These are phyloP conservation scores for Piper betle DNA, from an alignment of 164 flowering plant species.

Conservation along the genomic window DNA sequence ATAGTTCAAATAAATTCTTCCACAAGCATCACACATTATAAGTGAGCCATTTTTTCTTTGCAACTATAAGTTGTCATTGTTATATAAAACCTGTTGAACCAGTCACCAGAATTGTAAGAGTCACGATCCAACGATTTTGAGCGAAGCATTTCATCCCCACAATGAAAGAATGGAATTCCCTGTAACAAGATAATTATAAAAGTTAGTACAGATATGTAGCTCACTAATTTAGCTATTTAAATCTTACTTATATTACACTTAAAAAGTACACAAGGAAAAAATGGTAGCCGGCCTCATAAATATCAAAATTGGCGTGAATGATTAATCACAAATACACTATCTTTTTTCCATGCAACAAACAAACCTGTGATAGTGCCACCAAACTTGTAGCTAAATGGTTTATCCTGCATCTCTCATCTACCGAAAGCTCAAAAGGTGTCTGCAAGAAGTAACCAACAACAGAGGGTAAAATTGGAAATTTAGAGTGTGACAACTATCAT, in stretches of 20 bases:
- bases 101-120: slow-evolving; percentile 95
- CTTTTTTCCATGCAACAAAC: too few species aligned
- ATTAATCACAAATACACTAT: too few species aligned
- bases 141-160: slow-evolving; percentile 91
- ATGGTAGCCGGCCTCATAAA: neutral
- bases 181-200: slow-evolving; percentile 6
- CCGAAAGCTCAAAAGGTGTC: slow-evolving; percentile 55
- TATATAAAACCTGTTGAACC: slow-evolving; percentile 73
- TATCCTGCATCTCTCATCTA: slow-evolving; percentile 74
- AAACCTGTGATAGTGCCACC: slow-evolving; percentile 86
- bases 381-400: slow-evolving; percentile 89
- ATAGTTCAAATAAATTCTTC: too few species aligned
- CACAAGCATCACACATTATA: too few species aligned
- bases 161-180: slow-evolving; percentile 94
- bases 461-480: too few species aligned
- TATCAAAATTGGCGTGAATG: neutral
- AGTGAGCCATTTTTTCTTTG: neutral
- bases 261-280: neutral
- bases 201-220: too few species aligned
- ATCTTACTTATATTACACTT: neutral
- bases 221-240: too few species aligned
- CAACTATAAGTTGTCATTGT: neutral
- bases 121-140: slow-evolving; percentile 98
- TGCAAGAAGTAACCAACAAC: slow-evolving; percentile 13
- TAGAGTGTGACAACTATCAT: too few species aligned